Evolutionary conservation across 2,329 filamentous ascomycete genomes (phyloP), one percentile per base, ranked within the genome.

Genomic region (Ophiostoma sp.): DNA sequence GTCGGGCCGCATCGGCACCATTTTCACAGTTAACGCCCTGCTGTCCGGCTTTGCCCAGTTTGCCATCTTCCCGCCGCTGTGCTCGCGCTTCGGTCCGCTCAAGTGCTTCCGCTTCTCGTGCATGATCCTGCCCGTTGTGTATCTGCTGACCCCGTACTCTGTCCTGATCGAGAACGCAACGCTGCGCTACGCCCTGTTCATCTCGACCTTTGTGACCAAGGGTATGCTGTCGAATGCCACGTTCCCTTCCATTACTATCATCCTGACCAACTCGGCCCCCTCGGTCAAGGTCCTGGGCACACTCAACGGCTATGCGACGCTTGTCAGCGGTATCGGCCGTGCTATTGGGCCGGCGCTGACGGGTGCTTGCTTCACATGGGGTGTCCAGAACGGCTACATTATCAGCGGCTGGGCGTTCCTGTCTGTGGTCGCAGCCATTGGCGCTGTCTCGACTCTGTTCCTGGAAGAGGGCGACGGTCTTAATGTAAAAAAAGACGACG

Each of bases 231-330:
- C 89, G 71, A 95, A 96, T 73, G 90, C 97, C 76, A 90, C 90
- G 0, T 97, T 97, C 77, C 94, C 95, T 0, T 95, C 92, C 76
- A 90, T 87, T 35, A 96, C 92, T 6, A 97, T 98, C 75, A 83
- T 98, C 67, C 85, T 98, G 52, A 97, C 94, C 36, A 97, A 97
- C 79, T 92, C 90, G 11, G 93, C 93, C 4, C 80, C 84, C 0
- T 93, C 90, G 69, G 81, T 97, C 20, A 83, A 85, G 62, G 86
- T 96, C 11, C 85, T 98, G 5, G 94, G 93, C 1, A 97, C 94
- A 0, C 81, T 98, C 70, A 98, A 98, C 76, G 95, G 94, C 2
- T 88, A 97, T 72, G 94, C 93, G 0, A 97, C 94, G 0, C 91
- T 90, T 70, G 87, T 94, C 44, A 90, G 89, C 73, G 93, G 92